These are phyloP conservation scores for Aspergillus hancockii DNA, from an alignment of 495 filamentous ascomycete species.

Conservation along the genomic window DNA sequence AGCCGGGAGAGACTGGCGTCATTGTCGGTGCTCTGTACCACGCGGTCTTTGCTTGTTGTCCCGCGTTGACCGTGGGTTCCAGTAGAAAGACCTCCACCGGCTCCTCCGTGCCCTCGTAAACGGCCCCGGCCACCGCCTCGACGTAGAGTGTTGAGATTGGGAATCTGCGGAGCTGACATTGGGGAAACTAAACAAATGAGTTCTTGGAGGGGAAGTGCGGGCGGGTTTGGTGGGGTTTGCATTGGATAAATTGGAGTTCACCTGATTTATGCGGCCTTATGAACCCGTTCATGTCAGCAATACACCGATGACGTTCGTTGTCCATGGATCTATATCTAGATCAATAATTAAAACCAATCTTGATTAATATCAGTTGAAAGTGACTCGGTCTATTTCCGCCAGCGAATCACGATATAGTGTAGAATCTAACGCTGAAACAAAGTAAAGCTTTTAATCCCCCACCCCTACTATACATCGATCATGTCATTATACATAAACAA, in stretches of 20 bases:
- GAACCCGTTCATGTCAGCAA: not conserved
- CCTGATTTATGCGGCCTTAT: not conserved
- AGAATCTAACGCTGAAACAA: too few species aligned
- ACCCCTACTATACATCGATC: constrained; percentile 11
- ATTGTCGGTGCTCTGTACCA: constrained; percentile 86
- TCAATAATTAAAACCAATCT: too few species aligned
- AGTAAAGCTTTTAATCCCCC: too few species aligned
- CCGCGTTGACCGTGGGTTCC: constrained; percentile 25
- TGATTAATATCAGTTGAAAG: too few species aligned
- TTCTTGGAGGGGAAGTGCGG: constrained; percentile 15
- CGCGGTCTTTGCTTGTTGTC: constrained; percentile 49
- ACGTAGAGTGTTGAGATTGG: constrained; percentile 72
- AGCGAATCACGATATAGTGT: too few species aligned
- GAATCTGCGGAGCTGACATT: constrained; percentile 71
- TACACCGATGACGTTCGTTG: too few species aligned
- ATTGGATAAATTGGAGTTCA: not conserved
- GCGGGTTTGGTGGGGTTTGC: not conserved
- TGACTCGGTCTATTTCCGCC: too few species aligned
- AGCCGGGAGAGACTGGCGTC: constrained; percentile 87
- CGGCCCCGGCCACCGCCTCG: constrained; percentile 47
- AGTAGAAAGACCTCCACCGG: constrained; percentile 16
- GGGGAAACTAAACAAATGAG: constrained; percentile 14
- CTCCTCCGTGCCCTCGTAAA: constrained; percentile 42
- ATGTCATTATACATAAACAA: constrained; percentile 37
- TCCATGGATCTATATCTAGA: too few species aligned